Conservation (phyloP, 371 early-diverging fungal genomes). For the Mucor piriformis region DNA sequence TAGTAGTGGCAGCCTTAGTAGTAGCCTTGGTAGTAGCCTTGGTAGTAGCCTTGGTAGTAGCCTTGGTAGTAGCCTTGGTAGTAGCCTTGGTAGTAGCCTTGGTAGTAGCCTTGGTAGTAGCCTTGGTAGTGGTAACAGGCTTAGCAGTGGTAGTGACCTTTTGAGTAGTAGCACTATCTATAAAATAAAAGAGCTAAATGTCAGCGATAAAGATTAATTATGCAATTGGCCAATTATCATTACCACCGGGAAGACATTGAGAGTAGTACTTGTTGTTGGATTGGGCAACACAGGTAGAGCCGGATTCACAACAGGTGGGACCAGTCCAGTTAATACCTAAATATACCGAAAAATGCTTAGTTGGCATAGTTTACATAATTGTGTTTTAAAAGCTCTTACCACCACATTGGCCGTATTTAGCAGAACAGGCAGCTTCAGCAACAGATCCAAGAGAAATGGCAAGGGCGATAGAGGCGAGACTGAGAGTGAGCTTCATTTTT, state of each 20-base stretch:
- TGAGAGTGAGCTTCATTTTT: slow-evolving; percentile 7
- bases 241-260: slow-evolving; percentile 35
- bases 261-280: slow-evolving; percentile 31
- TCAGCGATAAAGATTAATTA: background rate
- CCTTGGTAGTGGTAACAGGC: background rate
- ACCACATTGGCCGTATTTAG: slow-evolving; percentile 39
- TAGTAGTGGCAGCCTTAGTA: slow-evolving; percentile 2
- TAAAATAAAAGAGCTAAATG: background rate
- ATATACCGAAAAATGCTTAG: background rate
- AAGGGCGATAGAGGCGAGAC: slow-evolving; percentile 1
- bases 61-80: background rate
- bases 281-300: slow-evolving; percentile 34
- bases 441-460: slow-evolving; percentile 9
- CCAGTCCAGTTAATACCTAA: slow-evolving; percentile 35
- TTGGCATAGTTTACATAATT: no score
- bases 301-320: slow-evolving; percentile 40
- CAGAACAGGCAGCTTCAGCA: slow-evolving; percentile 17
- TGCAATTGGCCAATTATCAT: background rate
- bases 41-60: slow-evolving; percentile 10
- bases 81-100: background rate
- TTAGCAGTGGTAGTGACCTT: background rate
- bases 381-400: no score
- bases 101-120: background rate
- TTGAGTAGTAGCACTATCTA: background rate
- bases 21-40: slow-evolving; percentile 12